These are phyloP conservation scores for Mimosa bimucronata DNA, from an alignment of 306 rosid species.

Conservation along the genomic window DNA sequence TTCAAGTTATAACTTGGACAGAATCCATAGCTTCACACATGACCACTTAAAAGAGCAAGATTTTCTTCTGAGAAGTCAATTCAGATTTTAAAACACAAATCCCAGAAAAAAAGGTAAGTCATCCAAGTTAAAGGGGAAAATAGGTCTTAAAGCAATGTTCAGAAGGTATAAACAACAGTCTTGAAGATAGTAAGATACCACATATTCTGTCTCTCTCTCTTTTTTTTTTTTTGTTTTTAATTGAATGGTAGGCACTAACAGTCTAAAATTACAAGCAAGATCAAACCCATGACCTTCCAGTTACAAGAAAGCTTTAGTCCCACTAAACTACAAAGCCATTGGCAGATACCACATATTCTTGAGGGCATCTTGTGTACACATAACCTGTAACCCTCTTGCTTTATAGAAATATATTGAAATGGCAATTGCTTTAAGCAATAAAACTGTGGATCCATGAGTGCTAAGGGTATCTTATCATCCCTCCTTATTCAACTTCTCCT, in stretches of 20 bases:
- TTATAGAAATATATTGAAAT: not conserved
- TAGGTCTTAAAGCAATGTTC: not conserved
- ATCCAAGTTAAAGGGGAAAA: not conserved
- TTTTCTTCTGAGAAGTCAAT: not conserved
- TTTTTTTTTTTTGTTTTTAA: too few species aligned
- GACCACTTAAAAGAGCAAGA: not conserved
- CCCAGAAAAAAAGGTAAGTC: not conserved
- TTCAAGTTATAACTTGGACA: conserved; percentile 14
- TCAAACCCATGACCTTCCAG: too few species aligned
- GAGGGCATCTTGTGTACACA: not conserved
- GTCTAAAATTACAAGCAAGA: too few species aligned
- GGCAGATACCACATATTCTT: not conserved
- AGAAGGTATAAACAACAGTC: not conserved
- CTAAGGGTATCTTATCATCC: not conserved
- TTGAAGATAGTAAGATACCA: not conserved
- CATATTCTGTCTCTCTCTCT: too few species aligned
- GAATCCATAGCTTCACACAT: conserved; percentile 1
- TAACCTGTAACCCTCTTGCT: not conserved
- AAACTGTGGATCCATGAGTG: not conserved
- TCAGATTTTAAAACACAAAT: not conserved
- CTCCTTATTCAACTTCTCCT: not conserved
- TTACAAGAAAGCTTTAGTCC: too few species aligned
- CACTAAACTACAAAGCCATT: too few species aligned
- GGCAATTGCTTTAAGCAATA: not conserved
- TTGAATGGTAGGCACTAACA: too few species aligned